These are phyloP conservation scores for Podospora comata DNA, from an alignment of 495 filamentous ascomycete genomes.

Conservation along the genomic window DNA sequence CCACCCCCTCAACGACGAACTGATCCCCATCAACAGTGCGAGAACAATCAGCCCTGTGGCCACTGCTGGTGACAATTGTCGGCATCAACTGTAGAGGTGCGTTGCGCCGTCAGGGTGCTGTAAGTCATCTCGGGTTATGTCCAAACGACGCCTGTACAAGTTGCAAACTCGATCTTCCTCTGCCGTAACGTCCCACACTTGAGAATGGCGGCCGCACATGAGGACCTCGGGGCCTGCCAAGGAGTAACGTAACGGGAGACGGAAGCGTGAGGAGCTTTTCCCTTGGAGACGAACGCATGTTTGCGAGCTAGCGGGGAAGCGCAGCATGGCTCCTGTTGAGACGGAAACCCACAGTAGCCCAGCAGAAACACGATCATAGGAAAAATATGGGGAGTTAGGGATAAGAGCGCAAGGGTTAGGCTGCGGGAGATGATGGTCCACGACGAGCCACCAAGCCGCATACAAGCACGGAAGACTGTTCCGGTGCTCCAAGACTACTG, in stretches of 20 bases:
- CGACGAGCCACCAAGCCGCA: background rate
- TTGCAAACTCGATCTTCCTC: conserved; percentile 2
- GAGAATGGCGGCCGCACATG: background rate
- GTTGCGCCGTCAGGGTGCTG: background rate
- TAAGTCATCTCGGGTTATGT: conserved; percentile 11
- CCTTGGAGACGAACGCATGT: background rate
- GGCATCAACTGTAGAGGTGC: background rate
- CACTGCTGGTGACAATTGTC: background rate
- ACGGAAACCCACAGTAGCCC: background rate
- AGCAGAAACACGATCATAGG: background rate
- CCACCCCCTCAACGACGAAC: background rate
- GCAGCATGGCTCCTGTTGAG: background rate
- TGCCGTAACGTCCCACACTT: background rate
- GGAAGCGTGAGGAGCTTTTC: background rate
- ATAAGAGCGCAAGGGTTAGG: background rate
- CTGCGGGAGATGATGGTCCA: background rate
- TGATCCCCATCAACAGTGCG: background rate
- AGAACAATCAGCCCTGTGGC: background rate
- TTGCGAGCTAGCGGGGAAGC: conserved; percentile 7
- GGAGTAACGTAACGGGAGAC: background rate
- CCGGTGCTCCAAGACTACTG: background rate
- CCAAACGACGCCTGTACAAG: conserved; percentile 1
- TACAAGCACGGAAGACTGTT: background rate
- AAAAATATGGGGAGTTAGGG: background rate
- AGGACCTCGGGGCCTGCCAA: background rate